Base-by-base conservation (phyloP, 768 basidiomycete genomes). In the Russula brevipes region DNA sequence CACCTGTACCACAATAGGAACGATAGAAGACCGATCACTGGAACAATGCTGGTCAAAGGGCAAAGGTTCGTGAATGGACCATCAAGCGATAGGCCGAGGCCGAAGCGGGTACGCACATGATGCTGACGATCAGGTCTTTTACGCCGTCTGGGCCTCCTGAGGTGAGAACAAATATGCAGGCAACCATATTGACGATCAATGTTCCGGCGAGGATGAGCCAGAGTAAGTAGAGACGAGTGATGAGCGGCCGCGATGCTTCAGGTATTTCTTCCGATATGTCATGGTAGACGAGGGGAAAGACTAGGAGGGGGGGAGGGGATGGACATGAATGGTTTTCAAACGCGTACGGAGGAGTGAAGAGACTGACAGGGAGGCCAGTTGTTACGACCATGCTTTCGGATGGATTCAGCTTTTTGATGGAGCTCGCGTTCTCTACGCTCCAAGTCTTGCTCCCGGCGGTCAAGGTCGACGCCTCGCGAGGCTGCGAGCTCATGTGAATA, bases 1-100 rank as follows among this genome's bases (percentile, higher is more conserved):
- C 66, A 89, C 91, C 94, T 85, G 74, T 96, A 99, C 96, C 96
- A 98, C 65, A 94, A 80, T 64, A 98, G 79, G 79, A 99, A 98
- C 14, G 91, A 94, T 41, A 85, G 73, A 42, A 83, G 75, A 11
- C 85, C 75, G 70, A 98, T 97, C 55, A 95, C 76, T 58, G 91
- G 79, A 45, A 94, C 58, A 72, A 95, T 94, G 59, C 91, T 94
- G 72, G 47, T 49, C 65, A 49, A 54, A 47, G 63, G 68, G 69
- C 69, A 65, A 63, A 70, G 70, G n/a, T 11, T 30, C 57, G 47
- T 66, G 51, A 69, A 60, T 69, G 65, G 63, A 68, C 66, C 65
- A 36, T 45, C 30, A 63, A 42, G 54, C 50, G 12, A 10, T 12
- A 41, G 11, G 33, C 50, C 24, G 8, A 54, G 11, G 33, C 50